Percentiles rank a stretch among this genome's conserved stretches.
Evolutionary conservation across 164 flowering plant genomes (phyloP).

Genomic region (Pachysandra terminalis): DNA sequence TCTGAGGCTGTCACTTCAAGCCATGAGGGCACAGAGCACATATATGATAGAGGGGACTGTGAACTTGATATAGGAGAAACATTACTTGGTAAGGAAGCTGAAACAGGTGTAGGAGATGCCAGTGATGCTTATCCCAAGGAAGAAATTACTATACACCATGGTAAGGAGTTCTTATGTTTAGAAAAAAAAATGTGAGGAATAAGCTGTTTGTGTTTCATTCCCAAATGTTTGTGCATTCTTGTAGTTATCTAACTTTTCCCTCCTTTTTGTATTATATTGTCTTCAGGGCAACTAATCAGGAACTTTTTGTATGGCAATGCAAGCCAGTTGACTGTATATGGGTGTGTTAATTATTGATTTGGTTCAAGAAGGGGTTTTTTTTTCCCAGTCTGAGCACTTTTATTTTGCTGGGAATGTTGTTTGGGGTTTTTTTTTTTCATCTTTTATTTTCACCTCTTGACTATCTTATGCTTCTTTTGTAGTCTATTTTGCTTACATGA

Average conservation of each 20-base stretch:
- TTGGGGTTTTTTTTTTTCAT: no score
- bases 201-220: background rate
- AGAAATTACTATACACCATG: slow-evolving; percentile 47
- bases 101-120: slow-evolving; percentile 31
- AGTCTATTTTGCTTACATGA: slow-evolving; percentile 83
- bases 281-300: no score
- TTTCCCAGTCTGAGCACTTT: no score
- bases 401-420: no score
- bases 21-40: slow-evolving; percentile 70
- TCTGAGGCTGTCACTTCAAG: slow-evolving; percentile 40
- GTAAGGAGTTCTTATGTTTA: slow-evolving; percentile 24
- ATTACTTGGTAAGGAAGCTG: slow-evolving; percentile 67
- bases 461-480: slow-evolving; percentile 58
- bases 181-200: slow-evolving; percentile 3
- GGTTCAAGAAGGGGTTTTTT: no score
- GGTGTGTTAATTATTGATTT: no score
- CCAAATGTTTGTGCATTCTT: background rate
- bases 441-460: slow-evolving; percentile 51
- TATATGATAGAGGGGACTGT: slow-evolving; percentile 94
- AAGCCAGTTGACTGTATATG: no score
- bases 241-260: background rate
- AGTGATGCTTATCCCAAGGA: slow-evolving; percentile 24
- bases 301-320: no score
- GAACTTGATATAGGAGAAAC: slow-evolving; percentile 49
- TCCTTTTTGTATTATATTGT: slow-evolving; percentile 3